A percentile compares a stretch with the other conserved stretches of the same genome.
These are phyloP conservation scores for Xylariales sp. DNA, from an alignment of 2,329 filamentous ascomycete genomes.

Conservation along the genomic window DNA sequence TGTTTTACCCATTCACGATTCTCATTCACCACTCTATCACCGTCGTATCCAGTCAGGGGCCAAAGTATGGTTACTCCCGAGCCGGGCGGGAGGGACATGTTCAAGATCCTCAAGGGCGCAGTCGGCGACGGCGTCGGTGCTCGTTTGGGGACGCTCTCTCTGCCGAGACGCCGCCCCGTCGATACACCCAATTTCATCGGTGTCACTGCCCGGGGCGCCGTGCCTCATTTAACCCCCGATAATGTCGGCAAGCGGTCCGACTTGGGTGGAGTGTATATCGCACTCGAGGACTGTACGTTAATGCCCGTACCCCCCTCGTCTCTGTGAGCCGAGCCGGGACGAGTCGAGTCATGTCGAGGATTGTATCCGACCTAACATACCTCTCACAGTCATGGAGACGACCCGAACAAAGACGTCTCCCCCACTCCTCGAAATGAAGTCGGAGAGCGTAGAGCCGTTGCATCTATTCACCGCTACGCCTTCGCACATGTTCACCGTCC, in stretches of 20 bases:
- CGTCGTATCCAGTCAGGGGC: neutral
- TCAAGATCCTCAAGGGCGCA: constrained; percentile 60
- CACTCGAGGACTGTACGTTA: constrained; percentile 89
- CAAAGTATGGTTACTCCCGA: constrained; percentile 36
- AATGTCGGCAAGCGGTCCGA: constrained; percentile 73
- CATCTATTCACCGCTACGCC: constrained; percentile 82
- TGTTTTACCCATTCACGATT: constrained; percentile 6
- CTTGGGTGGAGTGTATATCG: constrained; percentile 79
- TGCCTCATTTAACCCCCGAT: constrained; percentile 92
- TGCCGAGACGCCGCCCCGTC: constrained; percentile 72
- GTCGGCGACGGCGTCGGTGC: constrained; percentile 59
- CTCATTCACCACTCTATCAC: neutral
- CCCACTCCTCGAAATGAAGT: constrained; percentile 59
- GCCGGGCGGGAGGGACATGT: constrained; percentile 52
- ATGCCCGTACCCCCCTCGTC: neutral
- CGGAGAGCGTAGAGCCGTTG: constrained; percentile 63
- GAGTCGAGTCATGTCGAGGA: constrained; percentile 14
- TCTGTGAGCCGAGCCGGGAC: neutral
- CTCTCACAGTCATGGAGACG: constrained; percentile 63
- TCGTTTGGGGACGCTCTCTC: constrained; percentile 74
- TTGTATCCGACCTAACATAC: constrained; percentile 10
- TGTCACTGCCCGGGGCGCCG: constrained; percentile 81
- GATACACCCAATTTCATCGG: constrained; percentile 86
- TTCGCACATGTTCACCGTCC: constrained; percentile 71
- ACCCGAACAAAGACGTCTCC: constrained; percentile 56